Percentiles rank a stretch among this genome's conserved stretches.
These are phyloP conservation scores for Raphanus hybrid DNA, from an alignment of 441 rosid genomes.

Conservation along the genomic window DNA sequence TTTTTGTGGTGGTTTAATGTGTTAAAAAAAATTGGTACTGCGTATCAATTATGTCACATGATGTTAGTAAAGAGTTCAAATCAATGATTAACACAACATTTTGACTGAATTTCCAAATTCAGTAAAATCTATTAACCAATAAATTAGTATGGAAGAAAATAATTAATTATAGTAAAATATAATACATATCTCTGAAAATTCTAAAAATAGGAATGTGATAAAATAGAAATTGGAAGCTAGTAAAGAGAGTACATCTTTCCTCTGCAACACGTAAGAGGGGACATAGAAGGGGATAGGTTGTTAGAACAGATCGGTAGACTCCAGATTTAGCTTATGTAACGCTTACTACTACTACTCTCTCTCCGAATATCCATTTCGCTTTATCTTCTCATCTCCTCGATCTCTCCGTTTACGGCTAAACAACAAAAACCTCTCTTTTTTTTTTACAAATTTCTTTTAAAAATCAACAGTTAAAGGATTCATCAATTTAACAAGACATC, in stretches of 20 bases:
- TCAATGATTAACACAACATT: background rate
- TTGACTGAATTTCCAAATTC: background rate
- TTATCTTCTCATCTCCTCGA: conserved; percentile 26
- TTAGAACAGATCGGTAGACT: too few relatives aligned
- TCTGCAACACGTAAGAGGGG: too few relatives aligned
- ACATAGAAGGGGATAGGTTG: too few relatives aligned
- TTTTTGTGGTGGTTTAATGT: background rate
- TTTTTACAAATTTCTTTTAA: background rate
- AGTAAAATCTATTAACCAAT: background rate
- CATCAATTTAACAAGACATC: background rate
- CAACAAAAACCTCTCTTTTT: conserved; percentile 21
- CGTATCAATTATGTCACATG: background rate
- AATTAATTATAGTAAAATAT: background rate
- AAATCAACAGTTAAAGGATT: background rate
- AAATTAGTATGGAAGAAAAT: background rate
- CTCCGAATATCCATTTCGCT: conserved; percentile 20
- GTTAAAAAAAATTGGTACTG: background rate
- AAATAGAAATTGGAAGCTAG: too few relatives aligned
- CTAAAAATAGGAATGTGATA: background rate
- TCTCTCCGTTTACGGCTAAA: conserved; percentile 34
- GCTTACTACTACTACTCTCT: background rate
- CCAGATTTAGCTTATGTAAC: too few relatives aligned
- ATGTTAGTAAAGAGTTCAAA: background rate
- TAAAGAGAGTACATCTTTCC: too few relatives aligned
- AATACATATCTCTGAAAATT: background rate